phyloP scores from a whole-genome alignment of 164 flowering plant genomes.

The Vitis rotundifolia region DNA sequence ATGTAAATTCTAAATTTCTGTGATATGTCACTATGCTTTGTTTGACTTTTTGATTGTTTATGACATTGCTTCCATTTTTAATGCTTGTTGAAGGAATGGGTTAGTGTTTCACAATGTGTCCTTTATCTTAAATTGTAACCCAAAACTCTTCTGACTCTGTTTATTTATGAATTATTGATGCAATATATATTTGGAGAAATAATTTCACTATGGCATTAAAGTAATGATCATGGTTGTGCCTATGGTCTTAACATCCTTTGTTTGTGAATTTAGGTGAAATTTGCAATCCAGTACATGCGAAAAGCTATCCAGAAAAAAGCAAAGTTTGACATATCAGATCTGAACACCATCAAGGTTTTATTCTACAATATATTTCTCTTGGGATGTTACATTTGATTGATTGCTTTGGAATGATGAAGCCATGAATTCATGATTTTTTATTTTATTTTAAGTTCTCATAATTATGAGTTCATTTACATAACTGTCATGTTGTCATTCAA shows the following conservation, averaged over 20 bases:
- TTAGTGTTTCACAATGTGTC: not conserved
- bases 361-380: constrained; percentile 3
- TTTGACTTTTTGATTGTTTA: not conserved
- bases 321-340: constrained; percentile 85
- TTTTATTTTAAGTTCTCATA: not conserved
- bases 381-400: not conserved
- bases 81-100: not conserved
- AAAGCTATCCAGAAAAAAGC: constrained; percentile 83
- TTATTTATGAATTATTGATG: not conserved
- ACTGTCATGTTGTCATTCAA: not conserved
- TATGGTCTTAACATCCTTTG: not conserved
- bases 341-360: constrained; percentile 81
- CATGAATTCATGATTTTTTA: not conserved
- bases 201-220: not conserved
- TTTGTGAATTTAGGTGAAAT: constrained; percentile 63
- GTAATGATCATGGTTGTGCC: not conserved
- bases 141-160: not conserved
- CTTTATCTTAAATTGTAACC: not conserved
- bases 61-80: not conserved
- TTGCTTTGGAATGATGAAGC: not conserved
- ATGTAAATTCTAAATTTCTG: not conserved
- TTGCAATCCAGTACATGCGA: constrained; percentile 92
- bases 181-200: not conserved
- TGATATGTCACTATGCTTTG: not conserved
- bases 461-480: not conserved